Base-by-base conservation (phyloP, 2,329 filamentous ascomycete species). In the Bipolaris gigantea region DNA sequence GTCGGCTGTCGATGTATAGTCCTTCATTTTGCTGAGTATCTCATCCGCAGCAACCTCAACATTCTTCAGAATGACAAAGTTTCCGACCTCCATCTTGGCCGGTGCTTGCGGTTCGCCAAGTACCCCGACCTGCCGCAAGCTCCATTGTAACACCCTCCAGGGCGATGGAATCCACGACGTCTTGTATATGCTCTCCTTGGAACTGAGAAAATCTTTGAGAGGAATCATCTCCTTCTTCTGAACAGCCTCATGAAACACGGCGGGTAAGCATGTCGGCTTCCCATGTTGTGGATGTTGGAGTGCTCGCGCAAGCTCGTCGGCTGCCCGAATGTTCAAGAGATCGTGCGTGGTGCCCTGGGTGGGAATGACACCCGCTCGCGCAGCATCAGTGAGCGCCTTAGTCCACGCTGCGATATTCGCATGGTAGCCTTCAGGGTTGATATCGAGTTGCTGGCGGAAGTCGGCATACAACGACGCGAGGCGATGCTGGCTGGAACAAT, bases 381-480 rank as follows among this genome's bases (percentile, higher is more conserved):
- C 81, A 1, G 91, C 88, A 47, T 84, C 80, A n/a, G 84, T 81
- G 38, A 96, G 81, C 2, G 86, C 91, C 35, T 83, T 83, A 53
- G 87, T 85, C 92, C 92, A 96, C 48, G 90, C 89, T 6, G 82
- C 77, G 38, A 90, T 80, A 72, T 96, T 96, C 39, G 91, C 90
- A 18, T 81, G 77, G 77, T 91, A 96, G 66, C 90, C 91, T 72
- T 95, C 90, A 1, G 91, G 90, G 69, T 96, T 96, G 19, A 89
- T 84, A 35, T 83, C 84, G 65, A 83, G 83, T 63, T 93, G 90
- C 5, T 84, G 76, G 34, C 85, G 81, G 70, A 96, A 96, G 73
- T 96, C 92, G 43, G 91, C 92, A 77, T 95, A 96, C 41, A 96
- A 85, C 5, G 91, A 92, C 11, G 90, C 87, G 11, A 96, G 81